These are phyloP conservation scores for Cercis canadensis DNA, from an alignment of 306 rosid species.

Conservation along the genomic window DNA sequence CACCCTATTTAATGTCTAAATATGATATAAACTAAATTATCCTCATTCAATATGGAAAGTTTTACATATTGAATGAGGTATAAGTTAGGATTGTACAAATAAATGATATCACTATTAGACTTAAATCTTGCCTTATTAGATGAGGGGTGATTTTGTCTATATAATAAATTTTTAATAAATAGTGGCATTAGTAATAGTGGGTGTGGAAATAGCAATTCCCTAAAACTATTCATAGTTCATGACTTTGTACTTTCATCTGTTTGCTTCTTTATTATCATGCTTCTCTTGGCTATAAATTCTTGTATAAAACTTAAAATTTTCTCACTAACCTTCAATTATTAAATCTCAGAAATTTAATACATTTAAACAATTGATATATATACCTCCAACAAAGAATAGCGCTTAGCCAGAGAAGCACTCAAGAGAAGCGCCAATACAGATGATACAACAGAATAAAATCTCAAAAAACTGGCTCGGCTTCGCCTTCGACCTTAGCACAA, in stretches of 20 bases:
- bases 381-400: conserved; percentile 63
- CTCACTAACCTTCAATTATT: not conserved
- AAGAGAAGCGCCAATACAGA: conserved; percentile 46
- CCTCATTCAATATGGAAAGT: too few relatives aligned
- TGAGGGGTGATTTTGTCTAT: too few relatives aligned
- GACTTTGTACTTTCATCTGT: not conserved
- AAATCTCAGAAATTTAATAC: not conserved
- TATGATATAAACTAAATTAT: too few relatives aligned
- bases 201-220: not conserved
- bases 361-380: conserved; percentile 12
- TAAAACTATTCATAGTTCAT: not conserved
- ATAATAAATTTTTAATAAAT: too few relatives aligned
- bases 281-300: not conserved
- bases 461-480: conserved; percentile 60
- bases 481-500: conserved; percentile 70
- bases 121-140: too few relatives aligned
- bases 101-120: too few relatives aligned
- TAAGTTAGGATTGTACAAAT: too few relatives aligned
- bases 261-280: conserved; percentile 1
- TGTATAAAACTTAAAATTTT: not conserved
- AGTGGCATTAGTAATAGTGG: too few relatives aligned
- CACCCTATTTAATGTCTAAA: too few relatives aligned
- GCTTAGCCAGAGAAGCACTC: conserved; percentile 47
- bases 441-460: conserved; percentile 58
- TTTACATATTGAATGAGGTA: too few relatives aligned